A percentile compares a stretch with the other conserved stretches of the same genome.
Evolutionary conservation across 2,329 filamentous ascomycete genomes (phyloP).

Genomic region (Pseudocercospora fijiensis): DNA sequence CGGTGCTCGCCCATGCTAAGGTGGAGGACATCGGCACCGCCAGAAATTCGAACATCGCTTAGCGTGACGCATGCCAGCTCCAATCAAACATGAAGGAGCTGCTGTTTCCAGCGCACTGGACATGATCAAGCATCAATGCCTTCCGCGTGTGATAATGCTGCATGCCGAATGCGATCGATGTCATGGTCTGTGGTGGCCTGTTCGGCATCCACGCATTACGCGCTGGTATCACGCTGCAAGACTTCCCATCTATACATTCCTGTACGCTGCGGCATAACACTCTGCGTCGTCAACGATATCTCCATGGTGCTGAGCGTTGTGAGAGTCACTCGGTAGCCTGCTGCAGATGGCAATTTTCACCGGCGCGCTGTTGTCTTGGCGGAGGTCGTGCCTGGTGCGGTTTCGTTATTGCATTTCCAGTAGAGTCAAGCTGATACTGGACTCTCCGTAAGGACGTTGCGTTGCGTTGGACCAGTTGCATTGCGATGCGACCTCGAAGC

Average conservation of each 20-base stretch:
- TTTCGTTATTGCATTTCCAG: background rate
- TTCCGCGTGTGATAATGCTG: background rate
- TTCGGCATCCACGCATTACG: background rate
- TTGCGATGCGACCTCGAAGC: background rate
- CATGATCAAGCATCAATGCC: background rate
- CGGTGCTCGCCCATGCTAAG: background rate
- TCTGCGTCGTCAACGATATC: background rate
- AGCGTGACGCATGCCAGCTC: background rate
- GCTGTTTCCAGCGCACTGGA: background rate
- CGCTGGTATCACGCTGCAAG: background rate
- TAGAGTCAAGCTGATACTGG: background rate
- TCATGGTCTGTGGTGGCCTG: background rate
- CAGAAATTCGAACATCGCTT: conserved; percentile 3
- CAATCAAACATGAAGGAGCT: background rate
- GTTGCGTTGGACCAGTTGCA: background rate
- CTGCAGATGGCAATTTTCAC: background rate
- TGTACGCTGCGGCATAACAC: background rate
- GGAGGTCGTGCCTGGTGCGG: too few species aligned
- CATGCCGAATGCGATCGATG: background rate
- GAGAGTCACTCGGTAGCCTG: background rate
- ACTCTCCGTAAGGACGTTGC: background rate
- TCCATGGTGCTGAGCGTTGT: background rate
- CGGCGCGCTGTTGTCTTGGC: background rate
- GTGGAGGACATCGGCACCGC: conserved; percentile 4
- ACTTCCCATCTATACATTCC: background rate